Evolutionary conservation across 2,329 filamentous ascomycete genomes (phyloP), one percentile per base, ranked within the genome.

Genomic region (Aspergillus amoenus): DNA sequence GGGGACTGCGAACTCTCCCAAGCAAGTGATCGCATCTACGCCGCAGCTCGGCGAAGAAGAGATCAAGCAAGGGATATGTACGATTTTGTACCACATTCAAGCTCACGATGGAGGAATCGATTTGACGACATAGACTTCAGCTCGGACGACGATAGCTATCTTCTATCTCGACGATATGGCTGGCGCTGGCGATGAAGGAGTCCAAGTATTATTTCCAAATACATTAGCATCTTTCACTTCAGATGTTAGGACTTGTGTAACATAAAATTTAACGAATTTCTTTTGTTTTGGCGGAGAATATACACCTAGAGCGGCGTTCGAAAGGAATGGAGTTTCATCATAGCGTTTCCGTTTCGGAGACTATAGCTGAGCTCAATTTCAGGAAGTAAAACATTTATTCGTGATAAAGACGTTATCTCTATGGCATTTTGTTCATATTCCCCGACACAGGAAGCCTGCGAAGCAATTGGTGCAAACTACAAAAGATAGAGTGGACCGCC

Each of bases 1-100:
- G 67, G 66, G 6, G 58, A 60, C n/a, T 59, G 61, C 44, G 60
- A 63, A 9, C 51, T 68, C 11, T 60, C 56, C 50, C 59, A 62
- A 45, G 60, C 53, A 27, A 64, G 61, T 7, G 60, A 64, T 24
- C 59, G 58, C 22, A 56, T 68, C 34, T 56, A 58, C 27, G 60
- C 43, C 34, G 58, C 64, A 40, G 60, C 58, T 17, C 56, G 61
- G 15, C 47, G 49, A 45, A 55, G 58, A 45, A 58, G 55, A 40
- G 55, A 47, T 17, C 49, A 51, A 21, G 63, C 56, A 30, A 43
- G 37, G 30, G 46, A 60, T 45, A 17, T 56, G 4, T 34, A 49
- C 17, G 55, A 59, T 5, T 40, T 61, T 18, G 47, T 48, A 18
- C 50, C 52, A 17, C 51, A 54, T 24, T 44, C 56, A 34, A 41